Conservation (phyloP, 1,284 basidiomycete species). For the Serendipita sp. region DNA sequence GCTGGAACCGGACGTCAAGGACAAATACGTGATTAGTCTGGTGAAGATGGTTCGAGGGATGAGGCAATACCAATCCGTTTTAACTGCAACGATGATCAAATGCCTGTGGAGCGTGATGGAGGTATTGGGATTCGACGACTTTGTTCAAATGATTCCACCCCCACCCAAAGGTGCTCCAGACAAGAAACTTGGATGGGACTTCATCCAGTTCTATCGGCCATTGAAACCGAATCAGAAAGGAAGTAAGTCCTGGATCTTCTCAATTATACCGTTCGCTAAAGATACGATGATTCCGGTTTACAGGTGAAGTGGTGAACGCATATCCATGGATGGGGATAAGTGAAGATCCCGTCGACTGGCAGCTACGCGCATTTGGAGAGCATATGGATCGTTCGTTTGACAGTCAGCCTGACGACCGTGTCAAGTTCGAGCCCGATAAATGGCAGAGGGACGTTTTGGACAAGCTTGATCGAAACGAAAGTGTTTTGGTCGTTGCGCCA, state of each 20-base stretch:
- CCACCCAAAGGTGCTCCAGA: conserved; percentile 13
- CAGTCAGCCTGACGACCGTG: conserved; percentile 38
- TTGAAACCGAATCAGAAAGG: conserved; percentile 23
- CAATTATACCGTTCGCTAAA: neutral
- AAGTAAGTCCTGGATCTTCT: neutral
- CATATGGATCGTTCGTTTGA: conserved; percentile 62
- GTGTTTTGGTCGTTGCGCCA: conserved; percentile 44
- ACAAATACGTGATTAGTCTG: conserved; percentile 30
- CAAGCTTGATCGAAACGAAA: conserved; percentile 41
- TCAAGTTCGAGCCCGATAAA: conserved; percentile 49
- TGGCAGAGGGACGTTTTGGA: conserved; percentile 58
- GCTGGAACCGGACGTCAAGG: conserved; percentile 26
- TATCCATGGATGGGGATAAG: conserved; percentile 21
- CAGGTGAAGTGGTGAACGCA: conserved; percentile 38
- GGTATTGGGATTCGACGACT: conserved; percentile 32
- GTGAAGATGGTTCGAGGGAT: conserved; percentile 35
- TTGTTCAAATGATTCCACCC: conserved; percentile 17
- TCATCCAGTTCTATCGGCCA: conserved; percentile 24
- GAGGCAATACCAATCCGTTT: conserved; percentile 21
- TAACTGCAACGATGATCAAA: conserved; percentile 26
- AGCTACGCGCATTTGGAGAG: conserved; percentile 52
- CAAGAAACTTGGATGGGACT: conserved; percentile 16
- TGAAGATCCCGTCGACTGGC: conserved; percentile 47
- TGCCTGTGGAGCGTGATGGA: conserved; percentile 28
- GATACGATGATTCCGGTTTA: conserved; percentile 7